Evolutionary conservation across 371 early-diverging fungal species (phyloP).

Genomic region (Batrachochytrium dendrobatidis): DNA sequence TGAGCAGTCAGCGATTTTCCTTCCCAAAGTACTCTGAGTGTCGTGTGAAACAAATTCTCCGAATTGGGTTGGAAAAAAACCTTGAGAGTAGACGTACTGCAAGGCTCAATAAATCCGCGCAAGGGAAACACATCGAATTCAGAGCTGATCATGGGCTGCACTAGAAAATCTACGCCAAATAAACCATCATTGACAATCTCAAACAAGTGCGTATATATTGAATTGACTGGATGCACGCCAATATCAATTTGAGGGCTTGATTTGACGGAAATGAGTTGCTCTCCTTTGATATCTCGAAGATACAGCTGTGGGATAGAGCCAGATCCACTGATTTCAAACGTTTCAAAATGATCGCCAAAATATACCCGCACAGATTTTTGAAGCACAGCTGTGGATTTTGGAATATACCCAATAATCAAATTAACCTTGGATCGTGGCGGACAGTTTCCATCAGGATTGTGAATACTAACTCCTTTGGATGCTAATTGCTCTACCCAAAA

Average conservation of each 20-base stretch:
- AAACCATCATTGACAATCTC: conserved; percentile 42
- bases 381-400: conserved; percentile 17
- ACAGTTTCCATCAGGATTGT: conserved; percentile 40
- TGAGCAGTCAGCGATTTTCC: conserved; percentile 28
- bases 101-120: conserved; percentile 44
- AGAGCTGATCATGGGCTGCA: conserved; percentile 42
- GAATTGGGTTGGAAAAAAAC: conserved; percentile 42
- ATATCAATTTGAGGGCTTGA: conserved; percentile 26
- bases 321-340: conserved; percentile 34
- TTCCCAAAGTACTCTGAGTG: conserved; percentile 45
- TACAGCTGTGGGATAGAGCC: conserved; percentile 31
- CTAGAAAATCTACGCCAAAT: conserved; percentile 45
- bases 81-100: conserved; percentile 21
- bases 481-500: conserved; percentile 32
- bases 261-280: background rate
- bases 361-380: conserved; percentile 28
- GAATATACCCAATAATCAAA: conserved; percentile 35
- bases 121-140: conserved; percentile 44
- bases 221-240: conserved; percentile 45
- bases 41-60: conserved; percentile 34
- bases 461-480: conserved; percentile 24
- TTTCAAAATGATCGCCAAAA: conserved; percentile 37
- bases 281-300: background rate
- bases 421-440: conserved; percentile 27
- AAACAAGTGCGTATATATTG: conserved; percentile 23